Conservation (phyloP, 371 early-diverging fungal genomes). For the Synchytrium microbalum region DNA sequence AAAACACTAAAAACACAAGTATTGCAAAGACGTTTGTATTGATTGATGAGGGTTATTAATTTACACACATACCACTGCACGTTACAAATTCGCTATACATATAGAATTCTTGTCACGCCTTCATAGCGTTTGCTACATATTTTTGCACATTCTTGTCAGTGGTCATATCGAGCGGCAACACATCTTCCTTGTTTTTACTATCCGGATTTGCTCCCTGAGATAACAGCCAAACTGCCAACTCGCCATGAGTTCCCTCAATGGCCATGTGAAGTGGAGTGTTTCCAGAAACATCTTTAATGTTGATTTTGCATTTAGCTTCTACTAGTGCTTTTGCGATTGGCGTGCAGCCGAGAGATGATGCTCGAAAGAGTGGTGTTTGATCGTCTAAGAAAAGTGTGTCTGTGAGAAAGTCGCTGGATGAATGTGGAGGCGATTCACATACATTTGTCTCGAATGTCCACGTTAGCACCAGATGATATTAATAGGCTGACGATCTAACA, state of each 20-base stretch:
- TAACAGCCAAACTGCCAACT: slow-evolving; percentile 11
- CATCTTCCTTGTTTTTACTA: slow-evolving; percentile 7
- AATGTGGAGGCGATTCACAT: too few species aligned
- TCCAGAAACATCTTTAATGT: slow-evolving; percentile 9
- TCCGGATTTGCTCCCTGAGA: slow-evolving; percentile 10
- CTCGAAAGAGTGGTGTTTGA: slow-evolving; percentile 13
- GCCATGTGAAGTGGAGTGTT: slow-evolving; percentile 16
- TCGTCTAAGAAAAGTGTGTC: slow-evolving; percentile 3
- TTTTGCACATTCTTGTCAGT: background rate
- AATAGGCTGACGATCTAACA: slow-evolving; percentile 15
- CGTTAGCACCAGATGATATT: slow-evolving; percentile 13
- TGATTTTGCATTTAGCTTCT: slow-evolving; percentile 13
- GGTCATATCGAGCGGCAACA: slow-evolving; percentile 7
- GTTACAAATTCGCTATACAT: too few species aligned
- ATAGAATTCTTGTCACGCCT: too few species aligned
- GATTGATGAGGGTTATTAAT: too few species aligned
- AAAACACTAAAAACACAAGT: too few species aligned
- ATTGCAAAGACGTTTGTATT: too few species aligned
- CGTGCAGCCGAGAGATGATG: slow-evolving; percentile 12
- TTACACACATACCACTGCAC: too few species aligned
- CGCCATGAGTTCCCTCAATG: slow-evolving; percentile 13
- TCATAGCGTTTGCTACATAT: background rate
- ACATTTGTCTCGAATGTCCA: slow-evolving; percentile 9
- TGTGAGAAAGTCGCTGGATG: background rate
- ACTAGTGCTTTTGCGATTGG: slow-evolving; percentile 8